These are phyloP conservation scores for Aegilops longissima DNA, from an alignment of 176 grass and related monocot species.

Conservation along the genomic window DNA sequence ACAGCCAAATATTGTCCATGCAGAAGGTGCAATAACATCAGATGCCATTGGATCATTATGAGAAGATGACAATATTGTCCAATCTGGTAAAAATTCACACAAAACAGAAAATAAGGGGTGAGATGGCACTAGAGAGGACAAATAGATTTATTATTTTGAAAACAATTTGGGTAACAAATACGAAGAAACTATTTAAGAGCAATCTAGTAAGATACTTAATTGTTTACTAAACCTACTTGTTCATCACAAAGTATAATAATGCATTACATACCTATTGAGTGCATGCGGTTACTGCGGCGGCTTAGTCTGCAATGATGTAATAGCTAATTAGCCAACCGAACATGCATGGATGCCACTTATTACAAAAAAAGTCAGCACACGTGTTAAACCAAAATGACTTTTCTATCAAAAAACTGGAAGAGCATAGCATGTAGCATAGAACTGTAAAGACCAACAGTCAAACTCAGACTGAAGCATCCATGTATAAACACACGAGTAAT, in stretches of 20 bases:
- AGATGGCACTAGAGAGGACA: background rate
- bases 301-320: constrained; percentile 56
- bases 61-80: constrained; percentile 82
- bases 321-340: constrained; percentile 37
- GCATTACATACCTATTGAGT: constrained; percentile 62
- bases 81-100: constrained; percentile 59
- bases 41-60: constrained; percentile 83
- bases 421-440: background rate
- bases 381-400: background rate
- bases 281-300: constrained; percentile 51
- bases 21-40: constrained; percentile 92
- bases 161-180: background rate
- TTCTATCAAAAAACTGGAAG: constrained; percentile 27
- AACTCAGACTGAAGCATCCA: constrained; percentile 15
- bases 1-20: constrained; percentile 95
- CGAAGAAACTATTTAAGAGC: background rate
- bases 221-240: background rate
- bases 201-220: background rate
- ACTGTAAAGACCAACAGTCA: constrained; percentile 13
- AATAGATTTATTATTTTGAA: constrained; percentile 4
- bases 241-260: constrained; percentile 17
- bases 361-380: constrained; percentile 2
- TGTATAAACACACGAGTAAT: background rate
- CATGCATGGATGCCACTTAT: background rate
- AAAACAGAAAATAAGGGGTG: constrained; percentile 1